These are phyloP conservation scores for Sphagnum fallax DNA, from an alignment of 228 moss, liverwort and hornwort species.

Conservation along the genomic window DNA sequence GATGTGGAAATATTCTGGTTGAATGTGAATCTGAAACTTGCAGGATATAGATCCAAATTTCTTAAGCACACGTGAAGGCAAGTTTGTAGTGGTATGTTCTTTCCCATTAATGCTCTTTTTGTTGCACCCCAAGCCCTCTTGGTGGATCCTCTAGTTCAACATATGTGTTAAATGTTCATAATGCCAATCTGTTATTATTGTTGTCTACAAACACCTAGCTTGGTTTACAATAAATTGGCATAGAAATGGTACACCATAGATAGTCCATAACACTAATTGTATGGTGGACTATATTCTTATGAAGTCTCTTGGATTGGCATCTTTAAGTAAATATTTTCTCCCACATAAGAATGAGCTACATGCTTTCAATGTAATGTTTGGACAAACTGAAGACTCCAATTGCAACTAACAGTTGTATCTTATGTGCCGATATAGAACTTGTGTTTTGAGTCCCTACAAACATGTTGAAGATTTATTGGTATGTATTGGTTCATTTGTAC, in stretches of 20 bases:
- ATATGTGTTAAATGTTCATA: neutral
- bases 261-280: neutral
- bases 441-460: neutral
- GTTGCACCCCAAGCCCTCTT: neutral
- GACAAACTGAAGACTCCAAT: too few relatives aligned
- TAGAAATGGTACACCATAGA: neutral
- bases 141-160: neutral
- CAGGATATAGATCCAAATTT: slow-evolving; percentile 69
- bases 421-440: neutral
- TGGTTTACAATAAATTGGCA: neutral
- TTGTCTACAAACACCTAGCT: too few relatives aligned
- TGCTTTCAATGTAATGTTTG: neutral
- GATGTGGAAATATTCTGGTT: too few relatives aligned
- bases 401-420: slow-evolving; percentile 1
- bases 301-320: too few relatives aligned
- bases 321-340: too few relatives aligned
- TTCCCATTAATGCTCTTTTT: slow-evolving; percentile 4
- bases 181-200: neutral
- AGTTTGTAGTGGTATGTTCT: slow-evolving; percentile 32
- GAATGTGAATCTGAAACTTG: neutral
- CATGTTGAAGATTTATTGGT: neutral
- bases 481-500: neutral
- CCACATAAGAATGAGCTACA: neutral
- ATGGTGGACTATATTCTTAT: neutral
- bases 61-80: slow-evolving; percentile 48